Percentiles rank a stretch among this genome's conserved stretches.
Evolutionary conservation across 176 grass and related monocot genomes (phyloP).

Genomic region (Alopecurus myosuroides): DNA sequence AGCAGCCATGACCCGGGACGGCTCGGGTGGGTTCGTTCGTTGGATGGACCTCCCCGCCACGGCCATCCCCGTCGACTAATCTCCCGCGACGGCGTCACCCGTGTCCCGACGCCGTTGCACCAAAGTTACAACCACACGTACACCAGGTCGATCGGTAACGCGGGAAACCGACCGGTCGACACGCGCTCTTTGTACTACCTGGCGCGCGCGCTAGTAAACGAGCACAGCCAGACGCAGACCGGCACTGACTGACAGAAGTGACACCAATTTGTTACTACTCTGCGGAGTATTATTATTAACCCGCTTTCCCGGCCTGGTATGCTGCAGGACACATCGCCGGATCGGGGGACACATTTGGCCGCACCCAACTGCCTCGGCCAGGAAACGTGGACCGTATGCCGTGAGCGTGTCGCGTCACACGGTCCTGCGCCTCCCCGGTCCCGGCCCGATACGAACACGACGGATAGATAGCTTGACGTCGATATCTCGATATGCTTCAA

Average conservation of each 20-base stretch:
- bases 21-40: background rate
- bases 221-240: too few species aligned
- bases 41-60: slow-evolving; percentile 25
- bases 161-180: background rate
- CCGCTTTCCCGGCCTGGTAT: background rate
- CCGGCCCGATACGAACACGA: background rate
- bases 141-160: background rate
- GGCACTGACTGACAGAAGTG: background rate
- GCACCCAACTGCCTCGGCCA: background rate
- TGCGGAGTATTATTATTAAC: too few species aligned
- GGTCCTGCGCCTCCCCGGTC: background rate
- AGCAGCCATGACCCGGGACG: background rate
- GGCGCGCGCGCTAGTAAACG: background rate
- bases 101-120: slow-evolving; percentile 16
- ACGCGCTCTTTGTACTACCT: background rate
- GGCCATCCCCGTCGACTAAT: slow-evolving; percentile 26
- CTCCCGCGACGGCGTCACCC: slow-evolving; percentile 5
- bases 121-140: background rate
- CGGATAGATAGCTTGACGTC: background rate
- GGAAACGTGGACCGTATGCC: slow-evolving; percentile 27
- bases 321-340: slow-evolving; percentile 8
- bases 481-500: background rate
- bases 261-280: background rate
- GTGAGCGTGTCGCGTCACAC: slow-evolving; percentile 31
- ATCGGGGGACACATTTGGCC: background rate